Base-by-base conservation (phyloP, 202 grass and related monocot species). In the Miscanthus sacchariflorus region DNA sequence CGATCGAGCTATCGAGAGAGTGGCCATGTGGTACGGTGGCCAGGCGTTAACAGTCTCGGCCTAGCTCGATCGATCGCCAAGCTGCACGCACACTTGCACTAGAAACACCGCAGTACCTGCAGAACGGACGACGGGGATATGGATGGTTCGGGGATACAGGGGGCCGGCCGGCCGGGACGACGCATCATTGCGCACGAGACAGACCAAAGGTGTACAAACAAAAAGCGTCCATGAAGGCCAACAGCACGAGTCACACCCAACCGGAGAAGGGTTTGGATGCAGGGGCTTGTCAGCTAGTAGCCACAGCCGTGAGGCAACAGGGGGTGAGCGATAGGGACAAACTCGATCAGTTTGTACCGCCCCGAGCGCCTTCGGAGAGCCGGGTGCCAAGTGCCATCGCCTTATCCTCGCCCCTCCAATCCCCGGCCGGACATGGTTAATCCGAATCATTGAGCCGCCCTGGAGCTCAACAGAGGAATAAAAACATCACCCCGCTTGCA, bases 371-470 rank as follows among this genome's bases (percentile, higher is more conserved):
- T 74, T 90, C 21, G 7, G 8, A 9, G 56, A 5, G 18, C 24
- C n/a, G 12, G 39, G 82, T 58, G 75, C 85, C 81, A 61, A 23
- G 19, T 59, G 56, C 19, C 56, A n/a, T 87, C 75, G 59, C 69
- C 85, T 89, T 69, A 86, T 89, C 90, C 72, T 83, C 86, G 83
- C 44, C 66, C 25, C 54, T 83, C 78, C 38, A 2, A 74, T 68
- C 66, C 25, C 80, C 81, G 54, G 90, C 80, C 81, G 54, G 90
- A 89, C 90, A 89, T 61, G 90, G 67, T 73, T 78, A 83, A 80
- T 79, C 90, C 45, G 50, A 92, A 92, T 89, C 67, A 92, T 92
- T 78, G 90, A 89, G 83, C 24, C 64, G 72, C 72, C 79, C 90
- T 92, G 87, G 58, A 14, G 83, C 84, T 83, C 79, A 69, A 89